Evolutionary conservation across 1,284 basidiomycete genomes (phyloP).

Genomic region (Cryptococcus sp.): DNA sequence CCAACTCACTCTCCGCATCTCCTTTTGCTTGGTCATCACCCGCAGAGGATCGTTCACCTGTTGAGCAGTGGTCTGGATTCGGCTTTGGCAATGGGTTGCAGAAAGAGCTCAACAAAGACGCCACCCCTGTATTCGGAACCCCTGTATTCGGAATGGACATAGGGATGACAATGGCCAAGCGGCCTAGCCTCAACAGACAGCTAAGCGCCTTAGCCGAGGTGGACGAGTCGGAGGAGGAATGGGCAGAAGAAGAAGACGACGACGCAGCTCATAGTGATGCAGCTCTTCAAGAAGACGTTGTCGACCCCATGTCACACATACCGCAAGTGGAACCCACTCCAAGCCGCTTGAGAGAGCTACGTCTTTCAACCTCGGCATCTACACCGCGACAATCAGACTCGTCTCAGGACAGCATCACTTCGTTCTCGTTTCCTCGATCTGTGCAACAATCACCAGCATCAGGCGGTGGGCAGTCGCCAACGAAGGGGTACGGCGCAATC

Average conservation of each 20-base stretch:
- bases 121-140: conserved; percentile 29
- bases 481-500: conserved; percentile 39
- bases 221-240: conserved; percentile 47
- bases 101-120: conserved; percentile 6
- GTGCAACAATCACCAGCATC: conserved; percentile 2
- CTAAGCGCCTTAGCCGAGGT: conserved; percentile 40
- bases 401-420: conserved; percentile 6
- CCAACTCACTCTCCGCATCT: conserved; percentile 18
- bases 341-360: conserved; percentile 38
- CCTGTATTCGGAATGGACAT: conserved; percentile 30
- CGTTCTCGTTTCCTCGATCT: conserved; percentile 14
- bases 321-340: conserved; percentile 29
- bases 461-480: conserved; percentile 18
- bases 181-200: conserved; percentile 28
- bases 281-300: neutral
- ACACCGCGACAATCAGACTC: conserved; percentile 18
- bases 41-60: conserved; percentile 19
- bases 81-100: conserved; percentile 3
- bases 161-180: conserved; percentile 21
- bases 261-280: conserved; percentile 5
- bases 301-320: neutral
- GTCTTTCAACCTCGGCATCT: conserved; percentile 30
- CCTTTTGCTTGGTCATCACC: conserved; percentile 31
- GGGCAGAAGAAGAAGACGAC: conserved; percentile 13
- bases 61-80: conserved; percentile 22